Base-by-base conservation (phyloP, 2,329 filamentous ascomycete genomes). In the Lecanosticta acicola region DNA sequence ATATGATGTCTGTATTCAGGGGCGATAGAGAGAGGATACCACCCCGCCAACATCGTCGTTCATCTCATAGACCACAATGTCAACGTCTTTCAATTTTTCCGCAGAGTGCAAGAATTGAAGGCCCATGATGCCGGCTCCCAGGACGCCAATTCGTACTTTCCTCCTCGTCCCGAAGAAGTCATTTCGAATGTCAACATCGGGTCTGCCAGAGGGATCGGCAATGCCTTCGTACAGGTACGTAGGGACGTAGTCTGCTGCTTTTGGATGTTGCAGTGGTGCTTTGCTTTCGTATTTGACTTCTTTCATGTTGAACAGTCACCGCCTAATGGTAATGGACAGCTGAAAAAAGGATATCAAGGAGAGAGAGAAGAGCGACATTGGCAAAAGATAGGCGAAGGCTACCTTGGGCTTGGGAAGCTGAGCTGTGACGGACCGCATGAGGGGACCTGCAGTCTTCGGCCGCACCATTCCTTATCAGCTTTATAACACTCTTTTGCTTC, bases 21-120 rank as follows among this genome's bases (percentile, higher is more conserved):
- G 24, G 11, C 19, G 17, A 38, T 39, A 4, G 32, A 34, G 17
- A 41, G 19, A 41, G n/a, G 64, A n/a, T 13, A 55, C 52, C 32
- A 54, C 51, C 13, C 54, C 66, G 3, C 65, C 66, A 41, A 68
- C 53, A 32, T 64, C 60, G n/a, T 60, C 50, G 37, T 68, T 68
- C 56, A 48, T 48, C 49, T 58, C 55, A 20, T 55, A 58, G 5
- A 56, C 54, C 18, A 54, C 54, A 4, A 54, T 51, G 13, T 56
- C 54, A 38, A 54, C 46, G 39, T 54, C 48, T 42, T 46, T 43
- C 20, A 56, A 26, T 38, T 38, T 40, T 32, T 54, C 53, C 3
- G 53, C 53, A 13, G 47, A 52, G 34, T 54, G 53, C n/a, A 56
- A 40, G 37, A 55, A 56, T 26, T 56, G 49, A n/a, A 56, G 32